These are phyloP conservation scores for Actinidia arguta DNA, from an alignment of 179 eudicot genomes.

Conservation along the genomic window DNA sequence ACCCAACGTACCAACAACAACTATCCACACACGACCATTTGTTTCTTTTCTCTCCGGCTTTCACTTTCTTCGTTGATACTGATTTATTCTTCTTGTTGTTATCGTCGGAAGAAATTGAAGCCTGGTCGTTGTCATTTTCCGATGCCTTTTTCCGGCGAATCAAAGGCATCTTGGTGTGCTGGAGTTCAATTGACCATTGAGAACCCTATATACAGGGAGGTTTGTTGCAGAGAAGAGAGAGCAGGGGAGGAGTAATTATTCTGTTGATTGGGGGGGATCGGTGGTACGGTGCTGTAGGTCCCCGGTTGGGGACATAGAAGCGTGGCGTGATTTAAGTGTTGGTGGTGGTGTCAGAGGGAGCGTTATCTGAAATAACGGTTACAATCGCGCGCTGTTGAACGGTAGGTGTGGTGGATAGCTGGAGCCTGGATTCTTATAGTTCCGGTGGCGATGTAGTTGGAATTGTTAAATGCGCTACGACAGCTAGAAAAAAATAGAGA, in stretches of 20 bases:
- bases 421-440: no score
- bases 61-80: neutral
- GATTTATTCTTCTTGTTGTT: constrained; percentile 4
- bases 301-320: no score
- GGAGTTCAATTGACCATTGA: neutral
- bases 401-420: neutral
- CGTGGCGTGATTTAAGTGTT: no score
- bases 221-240: no score
- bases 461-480: no score
- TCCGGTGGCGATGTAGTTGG: no score
- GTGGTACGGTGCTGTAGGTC: neutral
- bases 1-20: constrained; percentile 88
- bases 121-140: constrained; percentile 14
- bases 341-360: neutral
- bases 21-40: constrained; percentile 77
- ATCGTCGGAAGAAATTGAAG: constrained; percentile 8
- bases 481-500: no score
- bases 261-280: no score
- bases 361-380: neutral
- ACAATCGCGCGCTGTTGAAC: neutral
- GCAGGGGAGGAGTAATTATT: neutral
- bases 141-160: constrained; percentile 43
- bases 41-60: constrained; percentile 7
- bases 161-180: constrained; percentile 33
- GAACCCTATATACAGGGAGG: neutral